Evolutionary conservation across 192 early-diverging fungal species (phyloP), one percentile per base, ranked within the genome.

Genomic region (Podochytrium sp.): DNA sequence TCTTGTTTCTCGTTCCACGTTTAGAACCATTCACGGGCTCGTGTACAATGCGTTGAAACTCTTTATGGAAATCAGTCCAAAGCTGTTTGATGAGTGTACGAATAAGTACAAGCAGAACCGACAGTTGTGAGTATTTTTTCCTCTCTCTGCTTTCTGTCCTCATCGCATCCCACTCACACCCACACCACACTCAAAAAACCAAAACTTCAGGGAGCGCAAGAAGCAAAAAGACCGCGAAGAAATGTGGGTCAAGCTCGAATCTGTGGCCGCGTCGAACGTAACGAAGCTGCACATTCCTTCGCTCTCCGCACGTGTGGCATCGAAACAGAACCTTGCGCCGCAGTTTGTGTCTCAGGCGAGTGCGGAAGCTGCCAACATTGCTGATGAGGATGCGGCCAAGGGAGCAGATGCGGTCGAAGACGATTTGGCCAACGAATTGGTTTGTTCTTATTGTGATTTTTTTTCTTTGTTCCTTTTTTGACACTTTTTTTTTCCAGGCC

Each of bases 41-140:
- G 94, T 99, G 23, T 99, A 96, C 82, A 95, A 96, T 73, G 96
- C 97, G 3, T 84, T 99, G 53, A 98, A 98, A 70, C 87, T 97
- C 62, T 96, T 98, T 80, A 97, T 98, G 90, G 95, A 97, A 55
- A 94, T 96, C 47, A 92, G 92, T 83, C 95, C 96, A 38, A 91
- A 91, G 62, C 79, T 99, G 55, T 99, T 98, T 89, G 96, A 99
- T 78, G 90, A 95, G 70, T 99, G 95, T 81, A 91, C 96, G 12
- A 87, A 90, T 67, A 90, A 98, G 69, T 98, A 93, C 88, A 96
- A 96, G 78, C 90, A 90, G 47, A 90, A 90, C 69, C 90, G 94
- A 27, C 92, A 96, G 83, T 76, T 87, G 93, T 95, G 84, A 76
- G 89, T 83, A 29, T 41, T 42, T 16, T 34, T 42, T n/a, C n/a